Base-by-base conservation (phyloP, 805 yeast genomes). In the Candida pseudoglaebosa region DNA sequence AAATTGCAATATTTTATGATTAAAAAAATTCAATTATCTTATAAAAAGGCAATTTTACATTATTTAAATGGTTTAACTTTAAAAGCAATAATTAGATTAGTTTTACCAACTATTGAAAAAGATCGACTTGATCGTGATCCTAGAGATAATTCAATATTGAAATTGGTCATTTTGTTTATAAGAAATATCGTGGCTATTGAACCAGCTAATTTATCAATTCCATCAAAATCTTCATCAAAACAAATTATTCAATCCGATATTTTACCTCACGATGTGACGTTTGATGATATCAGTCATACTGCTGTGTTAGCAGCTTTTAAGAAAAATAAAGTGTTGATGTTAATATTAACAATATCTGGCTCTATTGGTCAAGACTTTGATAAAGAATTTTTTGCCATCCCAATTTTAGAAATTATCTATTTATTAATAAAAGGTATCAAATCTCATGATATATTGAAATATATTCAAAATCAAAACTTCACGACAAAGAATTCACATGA, bases 121-220 rank as follows among this genome's bases (percentile, higher is more conserved):
- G 62, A 70, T 1, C 73, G 67, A 48, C 51, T 60, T 1, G 80
- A 82, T 15, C 72, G 97, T 43, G 77, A 78, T 2, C 68, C 79
- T 0, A 66, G 87, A 26, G 97, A 90, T 48, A 79, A 79, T 41
- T 81, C 81, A 32, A 73, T 90, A 10, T 58, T 93, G 34, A 77
- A 82, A 39, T 68, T 91, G 42, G 86, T 84, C 19, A 61, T 90
- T 12, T 77, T 77, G 36, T 78, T 93, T 52, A 71, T 89, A 45
- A 72, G 95, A 45, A 93, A 93, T 55, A 49, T 93, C n/a, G 62
- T 85, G 6, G 73, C 78, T 29, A 87, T 91, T 24, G 88, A 83
- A 47, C 91, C 90, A 0, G 78, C 84, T 1, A 78, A 73, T 24
- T 49, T 73, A 4, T 71, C 80, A 1, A 59, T 78, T 6, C 62